Percentiles rank a stretch among this genome's conserved stretches.
Evolutionary conservation across 78 protist species (phyloP).

Genomic region (Chrysochromulina tobinii): DNA sequence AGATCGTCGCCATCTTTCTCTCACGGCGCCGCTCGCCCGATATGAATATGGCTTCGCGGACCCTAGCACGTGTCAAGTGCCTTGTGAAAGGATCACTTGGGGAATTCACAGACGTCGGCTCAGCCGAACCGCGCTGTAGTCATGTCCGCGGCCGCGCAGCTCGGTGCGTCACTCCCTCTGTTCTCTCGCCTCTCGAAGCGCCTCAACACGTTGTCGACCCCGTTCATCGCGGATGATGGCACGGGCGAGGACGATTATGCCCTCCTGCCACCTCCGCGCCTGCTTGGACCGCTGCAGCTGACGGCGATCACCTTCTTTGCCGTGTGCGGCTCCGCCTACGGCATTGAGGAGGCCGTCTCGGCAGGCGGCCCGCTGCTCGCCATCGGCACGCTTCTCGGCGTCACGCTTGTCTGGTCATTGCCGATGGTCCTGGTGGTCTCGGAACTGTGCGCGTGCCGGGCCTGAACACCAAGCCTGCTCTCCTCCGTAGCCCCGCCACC

Average conservation of each 20-base stretch:
- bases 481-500: no score
- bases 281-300: not conserved
- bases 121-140: no score
- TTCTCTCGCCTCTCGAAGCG: no score
- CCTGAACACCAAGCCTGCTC: no score
- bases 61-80: no score
- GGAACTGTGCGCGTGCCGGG: not conserved
- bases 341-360: not conserved
- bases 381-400: not conserved
- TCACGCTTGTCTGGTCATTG: not conserved
- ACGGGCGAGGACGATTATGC: not conserved
- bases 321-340: conserved; percentile 16
- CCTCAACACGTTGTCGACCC: not conserved
- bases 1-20: no score
- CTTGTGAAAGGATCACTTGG: no score
- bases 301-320: conserved; percentile 3
- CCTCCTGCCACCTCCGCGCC: not conserved
- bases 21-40: no score
- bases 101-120: no score
- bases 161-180: no score
- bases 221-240: not conserved
- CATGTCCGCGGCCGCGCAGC: no score
- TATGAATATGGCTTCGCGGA: no score
- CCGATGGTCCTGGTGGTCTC: not conserved
- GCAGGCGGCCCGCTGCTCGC: not conserved